phyloP scores from a whole-genome alignment of 2,329 filamentous ascomycete species.

The Monosporascus sp. region DNA sequence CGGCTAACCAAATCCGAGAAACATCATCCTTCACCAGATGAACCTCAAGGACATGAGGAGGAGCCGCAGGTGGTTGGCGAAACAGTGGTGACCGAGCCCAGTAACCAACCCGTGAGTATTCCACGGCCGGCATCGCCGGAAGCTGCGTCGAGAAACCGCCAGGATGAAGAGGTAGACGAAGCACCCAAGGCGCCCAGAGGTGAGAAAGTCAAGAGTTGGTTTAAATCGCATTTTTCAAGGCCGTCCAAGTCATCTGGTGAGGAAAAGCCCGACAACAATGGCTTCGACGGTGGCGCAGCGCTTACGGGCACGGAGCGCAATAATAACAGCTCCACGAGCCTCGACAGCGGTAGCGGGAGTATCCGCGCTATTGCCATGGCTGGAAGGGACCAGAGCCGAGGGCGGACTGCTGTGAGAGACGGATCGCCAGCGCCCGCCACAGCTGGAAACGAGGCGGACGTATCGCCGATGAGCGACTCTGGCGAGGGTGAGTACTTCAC shows the following conservation, averaged over 20 bases:
- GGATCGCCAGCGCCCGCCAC: conserved; percentile 4
- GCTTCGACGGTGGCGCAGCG: conserved; percentile 48
- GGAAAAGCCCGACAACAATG: conserved; percentile 23
- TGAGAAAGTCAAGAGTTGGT: conserved; percentile 44
- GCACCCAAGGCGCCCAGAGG: conserved; percentile 15
- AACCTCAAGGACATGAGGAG: conserved; percentile 20
- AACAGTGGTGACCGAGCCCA: conserved; percentile 17
- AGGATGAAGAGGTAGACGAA: conserved; percentile 6
- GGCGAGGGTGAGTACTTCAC: conserved; percentile 33
- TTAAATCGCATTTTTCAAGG: conserved; percentile 49
- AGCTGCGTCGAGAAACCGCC: background rate
- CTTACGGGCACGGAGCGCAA: conserved; percentile 36
- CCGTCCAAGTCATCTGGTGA: conserved; percentile 36
- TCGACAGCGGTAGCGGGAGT: conserved; percentile 37
- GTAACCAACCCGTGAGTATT: conserved; percentile 18
- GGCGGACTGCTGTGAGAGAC: conserved; percentile 12
- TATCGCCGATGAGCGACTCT: conserved; percentile 25
- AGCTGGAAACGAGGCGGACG: conserved; percentile 7
- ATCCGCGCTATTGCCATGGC: conserved; percentile 44
- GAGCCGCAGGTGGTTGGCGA: conserved; percentile 8
- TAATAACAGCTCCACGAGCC: conserved; percentile 39
- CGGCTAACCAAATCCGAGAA: conserved; percentile 47
- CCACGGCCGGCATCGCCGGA: conserved; percentile 6
- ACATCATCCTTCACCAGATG: conserved; percentile 38
- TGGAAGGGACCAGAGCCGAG: conserved; percentile 26